These are phyloP conservation scores for Marasmius fiardii DNA, from an alignment of 1,284 basidiomycete genomes.

Conservation along the genomic window DNA sequence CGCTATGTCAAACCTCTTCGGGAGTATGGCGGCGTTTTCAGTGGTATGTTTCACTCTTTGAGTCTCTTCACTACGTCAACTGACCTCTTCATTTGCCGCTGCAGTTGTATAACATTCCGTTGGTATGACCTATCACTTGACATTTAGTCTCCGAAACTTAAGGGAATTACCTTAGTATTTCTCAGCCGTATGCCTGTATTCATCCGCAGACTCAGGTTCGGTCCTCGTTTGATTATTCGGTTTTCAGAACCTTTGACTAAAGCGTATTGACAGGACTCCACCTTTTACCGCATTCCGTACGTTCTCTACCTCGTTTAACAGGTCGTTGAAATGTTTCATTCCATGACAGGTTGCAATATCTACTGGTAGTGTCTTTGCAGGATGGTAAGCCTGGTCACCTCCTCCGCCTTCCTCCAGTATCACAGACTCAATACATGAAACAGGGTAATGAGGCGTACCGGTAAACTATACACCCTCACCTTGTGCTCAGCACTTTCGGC, in stretches of 20 bases:
- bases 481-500: constrained; percentile 52
- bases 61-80: constrained; percentile 10
- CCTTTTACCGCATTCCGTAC: constrained; percentile 76
- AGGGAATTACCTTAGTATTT: constrained; percentile 57
- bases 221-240: constrained; percentile 17
- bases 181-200: constrained; percentile 76
- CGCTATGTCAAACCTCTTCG: constrained; percentile 77
- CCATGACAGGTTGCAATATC: constrained; percentile 64
- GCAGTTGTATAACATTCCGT: constrained; percentile 82
- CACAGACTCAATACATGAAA: constrained; percentile 5
- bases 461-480: constrained; percentile 76
- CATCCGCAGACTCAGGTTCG: constrained; percentile 70
- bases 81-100: constrained; percentile 43
- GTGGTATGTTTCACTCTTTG: constrained; percentile 51
- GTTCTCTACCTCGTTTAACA: constrained; percentile 14
- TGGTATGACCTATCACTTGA: constrained; percentile 34
- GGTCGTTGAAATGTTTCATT: constrained; percentile 5
- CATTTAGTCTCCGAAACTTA: constrained; percentile 12
- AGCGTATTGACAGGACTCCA: constrained; percentile 52
- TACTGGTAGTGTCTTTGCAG: constrained; percentile 78
- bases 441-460: constrained; percentile 82
- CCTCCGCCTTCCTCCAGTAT: neutral
- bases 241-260: constrained; percentile 25
- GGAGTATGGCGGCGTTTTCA: constrained; percentile 74
- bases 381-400: constrained; percentile 56